Evolutionary conservation across 2,329 filamentous ascomycete genomes (phyloP).

Genomic region (Cladosporium phlei): DNA sequence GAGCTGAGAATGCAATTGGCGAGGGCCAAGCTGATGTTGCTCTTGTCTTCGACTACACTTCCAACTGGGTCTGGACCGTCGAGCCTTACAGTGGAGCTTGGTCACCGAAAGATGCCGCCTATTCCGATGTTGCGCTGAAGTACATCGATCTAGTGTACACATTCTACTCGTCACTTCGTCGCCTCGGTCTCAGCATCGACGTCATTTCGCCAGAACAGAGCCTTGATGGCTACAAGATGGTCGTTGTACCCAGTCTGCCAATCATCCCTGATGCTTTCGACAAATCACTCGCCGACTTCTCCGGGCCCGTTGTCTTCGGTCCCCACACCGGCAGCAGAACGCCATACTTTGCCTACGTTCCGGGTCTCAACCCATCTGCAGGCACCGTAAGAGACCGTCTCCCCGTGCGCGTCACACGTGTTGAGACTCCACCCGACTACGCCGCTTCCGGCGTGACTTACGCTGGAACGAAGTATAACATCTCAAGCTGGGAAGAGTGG

Average conservation of each 20-base stretch:
- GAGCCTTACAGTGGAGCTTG: conserved; percentile 23
- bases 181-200: conserved; percentile 22
- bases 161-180: conserved; percentile 23
- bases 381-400: conserved; percentile 16
- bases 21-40: conserved; percentile 20
- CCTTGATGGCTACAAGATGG: conserved; percentile 20
- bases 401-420: conserved; percentile 19
- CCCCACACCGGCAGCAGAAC: conserved; percentile 21
- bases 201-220: conserved; percentile 20
- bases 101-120: conserved; percentile 20
- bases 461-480: conserved; percentile 18
- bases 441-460: conserved; percentile 20
- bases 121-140: conserved; percentile 14
- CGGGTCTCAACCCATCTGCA: conserved; percentile 19
- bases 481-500: conserved; percentile 20
- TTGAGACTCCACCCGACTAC: conserved; percentile 21
- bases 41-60: conserved; percentile 21
- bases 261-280: conserved; percentile 21
- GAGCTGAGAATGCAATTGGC: background rate
- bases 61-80: conserved; percentile 22
- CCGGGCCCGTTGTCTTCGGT: conserved; percentile 19
- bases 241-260: conserved; percentile 22
- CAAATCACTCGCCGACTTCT: conserved; percentile 14
- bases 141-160: conserved; percentile 20
- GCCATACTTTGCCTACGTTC: conserved; percentile 19